A percentile compares a stretch with the other conserved stretches of the same genome.
These are phyloP conservation scores for Salvia sclarea DNA, from an alignment of 305 asterid genomes.

Conservation along the genomic window DNA sequence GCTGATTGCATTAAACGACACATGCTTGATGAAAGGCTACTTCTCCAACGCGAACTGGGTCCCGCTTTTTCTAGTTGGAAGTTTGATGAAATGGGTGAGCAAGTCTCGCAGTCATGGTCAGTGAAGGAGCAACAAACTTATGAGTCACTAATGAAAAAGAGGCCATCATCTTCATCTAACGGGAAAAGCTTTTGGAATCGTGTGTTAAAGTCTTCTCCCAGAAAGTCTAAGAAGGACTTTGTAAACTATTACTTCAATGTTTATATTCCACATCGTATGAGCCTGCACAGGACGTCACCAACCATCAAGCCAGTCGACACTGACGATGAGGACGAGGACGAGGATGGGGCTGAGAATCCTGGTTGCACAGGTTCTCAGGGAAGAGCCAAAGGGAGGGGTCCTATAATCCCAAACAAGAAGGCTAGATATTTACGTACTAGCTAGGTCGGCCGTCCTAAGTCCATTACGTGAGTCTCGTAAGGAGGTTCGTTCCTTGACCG, in stretches of 20 bases:
- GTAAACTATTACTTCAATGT: slow-evolving; percentile 66
- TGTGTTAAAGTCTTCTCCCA: slow-evolving; percentile 50
- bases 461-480: not conserved
- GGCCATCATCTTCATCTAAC: slow-evolving; percentile 32
- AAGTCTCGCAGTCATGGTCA: slow-evolving; percentile 60
- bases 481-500: slow-evolving; percentile 31
- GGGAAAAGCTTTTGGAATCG: slow-evolving; percentile 53
- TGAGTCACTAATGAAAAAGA: slow-evolving; percentile 49
- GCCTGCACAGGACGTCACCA: slow-evolving; percentile 44
- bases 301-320: slow-evolving; percentile 44
- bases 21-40: slow-evolving; percentile 46
- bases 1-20: slow-evolving; percentile 53
- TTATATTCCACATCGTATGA: slow-evolving; percentile 56
- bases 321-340: slow-evolving; percentile 52
- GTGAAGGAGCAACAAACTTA: slow-evolving; percentile 52
- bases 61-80: slow-evolving; percentile 67
- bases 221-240: slow-evolving; percentile 43
- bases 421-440: slow-evolving; percentile 40
- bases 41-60: slow-evolving; percentile 56
- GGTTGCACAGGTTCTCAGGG: slow-evolving; percentile 35
- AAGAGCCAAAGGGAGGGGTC: slow-evolving; percentile 35
- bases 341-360: slow-evolving; percentile 23
- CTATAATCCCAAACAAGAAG: slow-evolving; percentile 29
- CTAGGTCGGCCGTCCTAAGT: slow-evolving; percentile 4
- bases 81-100: slow-evolving; percentile 80